phyloP scores from a whole-genome alignment of 2,329 filamentous ascomycete species.

The Botrytis galanthina region DNA sequence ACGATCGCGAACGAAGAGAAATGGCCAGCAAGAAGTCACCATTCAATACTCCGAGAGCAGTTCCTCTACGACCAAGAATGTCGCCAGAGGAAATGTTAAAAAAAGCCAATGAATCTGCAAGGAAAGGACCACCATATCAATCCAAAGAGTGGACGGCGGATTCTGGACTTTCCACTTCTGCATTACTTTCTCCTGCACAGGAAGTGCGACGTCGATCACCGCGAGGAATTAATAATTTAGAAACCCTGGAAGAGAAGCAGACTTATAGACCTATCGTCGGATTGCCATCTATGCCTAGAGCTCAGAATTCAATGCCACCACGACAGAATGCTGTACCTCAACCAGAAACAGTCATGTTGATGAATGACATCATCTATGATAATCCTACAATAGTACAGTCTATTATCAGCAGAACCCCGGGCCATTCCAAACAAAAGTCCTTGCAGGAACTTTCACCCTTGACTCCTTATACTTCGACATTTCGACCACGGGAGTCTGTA shows the following conservation, averaged over 20 bases:
- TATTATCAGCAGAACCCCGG: conserved; percentile 47
- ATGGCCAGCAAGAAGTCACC: conserved; percentile 29
- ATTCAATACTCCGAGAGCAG: conserved; percentile 30
- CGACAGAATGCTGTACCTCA: conserved; percentile 29
- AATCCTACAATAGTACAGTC: conserved; percentile 49
- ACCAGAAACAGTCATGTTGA: conserved; percentile 53
- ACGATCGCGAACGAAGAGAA: conserved; percentile 36
- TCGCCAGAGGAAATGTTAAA: conserved; percentile 27
- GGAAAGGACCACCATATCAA: conserved; percentile 27
- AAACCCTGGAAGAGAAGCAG: conserved; percentile 25
- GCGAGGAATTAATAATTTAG: conserved; percentile 29
- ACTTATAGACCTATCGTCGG: conserved; percentile 26
- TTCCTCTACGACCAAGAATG: conserved; percentile 29
- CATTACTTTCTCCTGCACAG: conserved; percentile 37
- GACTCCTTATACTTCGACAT: conserved; percentile 20
- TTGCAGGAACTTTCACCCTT: conserved; percentile 22
- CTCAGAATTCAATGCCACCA: conserved; percentile 24
- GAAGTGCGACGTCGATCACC: conserved; percentile 38
- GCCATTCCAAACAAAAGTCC: conserved; percentile 11
- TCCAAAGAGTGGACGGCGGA: conserved; percentile 22
- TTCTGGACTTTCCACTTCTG: conserved; percentile 36
- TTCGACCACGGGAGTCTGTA: conserved; percentile 33
- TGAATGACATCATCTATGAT: conserved; percentile 56
- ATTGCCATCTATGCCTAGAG: conserved; percentile 33
- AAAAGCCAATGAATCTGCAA: conserved; percentile 29